Conservation (phyloP, 148 eudicot species). For the Arctostaphylos glauca region DNA sequence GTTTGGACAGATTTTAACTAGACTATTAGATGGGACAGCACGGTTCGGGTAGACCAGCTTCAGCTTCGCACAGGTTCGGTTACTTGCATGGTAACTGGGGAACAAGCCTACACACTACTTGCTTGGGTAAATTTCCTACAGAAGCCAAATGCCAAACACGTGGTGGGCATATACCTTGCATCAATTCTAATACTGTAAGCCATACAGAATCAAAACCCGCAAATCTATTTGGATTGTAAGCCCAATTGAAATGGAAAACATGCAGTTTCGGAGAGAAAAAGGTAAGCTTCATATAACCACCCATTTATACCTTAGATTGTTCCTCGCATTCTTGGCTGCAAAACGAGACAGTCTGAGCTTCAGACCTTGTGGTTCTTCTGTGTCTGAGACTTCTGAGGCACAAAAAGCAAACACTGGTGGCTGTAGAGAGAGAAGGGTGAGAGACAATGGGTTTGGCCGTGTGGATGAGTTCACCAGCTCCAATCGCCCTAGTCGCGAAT, state of each 20-base stretch:
- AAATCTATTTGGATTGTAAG: background rate
- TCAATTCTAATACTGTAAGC: background rate
- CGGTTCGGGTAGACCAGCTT: too few relatives aligned
- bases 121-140: background rate
- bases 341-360: slow-evolving; percentile 26
- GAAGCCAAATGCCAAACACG: slow-evolving; percentile 39
- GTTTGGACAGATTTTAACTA: too few relatives aligned
- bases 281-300: background rate
- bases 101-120: too few relatives aligned
- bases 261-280: background rate
- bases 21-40: too few relatives aligned
- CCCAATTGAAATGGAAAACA: background rate
- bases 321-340: slow-evolving; percentile 61
- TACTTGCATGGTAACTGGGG: too few relatives aligned
- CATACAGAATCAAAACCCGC: background rate
- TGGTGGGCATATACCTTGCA: slow-evolving; percentile 27
- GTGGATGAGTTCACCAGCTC: slow-evolving; percentile 76
- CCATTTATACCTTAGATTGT: slow-evolving; percentile 51
- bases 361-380: slow-evolving; percentile 1
- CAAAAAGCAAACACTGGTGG: slow-evolving; percentile 53
- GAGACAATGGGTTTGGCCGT: slow-evolving; percentile 69
- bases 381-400: slow-evolving; percentile 47
- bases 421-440: slow-evolving; percentile 58
- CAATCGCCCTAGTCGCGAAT: slow-evolving; percentile 64
- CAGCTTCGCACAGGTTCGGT: too few relatives aligned